Evolutionary conservation across 2,329 filamentous ascomycete species (phyloP).

Genomic region (Venturia aucupariae): DNA sequence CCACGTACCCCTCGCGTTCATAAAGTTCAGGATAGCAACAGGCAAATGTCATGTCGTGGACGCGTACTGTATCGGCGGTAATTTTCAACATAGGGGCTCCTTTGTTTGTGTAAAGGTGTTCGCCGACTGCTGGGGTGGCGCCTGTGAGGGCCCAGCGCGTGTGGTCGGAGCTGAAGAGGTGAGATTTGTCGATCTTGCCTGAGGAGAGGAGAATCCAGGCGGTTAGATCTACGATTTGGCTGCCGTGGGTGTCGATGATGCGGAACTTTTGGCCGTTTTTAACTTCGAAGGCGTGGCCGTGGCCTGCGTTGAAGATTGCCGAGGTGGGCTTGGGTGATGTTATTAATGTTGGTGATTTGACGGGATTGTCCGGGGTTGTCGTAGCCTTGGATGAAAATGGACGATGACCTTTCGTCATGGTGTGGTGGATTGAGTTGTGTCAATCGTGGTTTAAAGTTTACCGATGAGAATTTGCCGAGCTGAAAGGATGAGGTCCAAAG

Average conservation of each 20-base stretch:
- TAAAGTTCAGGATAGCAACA: constrained; percentile 32
- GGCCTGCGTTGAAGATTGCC: background rate
- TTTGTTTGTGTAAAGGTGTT: constrained; percentile 29
- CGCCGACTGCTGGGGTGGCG: constrained; percentile 27
- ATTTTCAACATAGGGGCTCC: constrained; percentile 29
- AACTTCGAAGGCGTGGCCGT: constrained; percentile 26
- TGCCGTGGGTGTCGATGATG: constrained; percentile 31
- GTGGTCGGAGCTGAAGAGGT: constrained; percentile 27
- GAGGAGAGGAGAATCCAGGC: constrained; percentile 24
- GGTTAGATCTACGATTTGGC: constrained; percentile 33
- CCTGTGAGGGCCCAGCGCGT: constrained; percentile 30
- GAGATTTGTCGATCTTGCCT: constrained; percentile 9
- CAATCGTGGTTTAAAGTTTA: background rate
- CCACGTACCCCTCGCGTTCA: constrained; percentile 22
- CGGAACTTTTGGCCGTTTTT: constrained; percentile 29
- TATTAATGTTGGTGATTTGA: background rate
- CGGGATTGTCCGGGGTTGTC: background rate
- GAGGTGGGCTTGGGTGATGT: background rate
- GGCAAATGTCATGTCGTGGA: constrained; percentile 35
- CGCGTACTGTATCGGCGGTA: constrained; percentile 29
- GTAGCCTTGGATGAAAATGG: background rate
- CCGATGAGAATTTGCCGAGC: no score
- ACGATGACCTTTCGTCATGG: background rate
- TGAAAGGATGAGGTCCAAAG: no score
- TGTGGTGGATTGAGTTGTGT: background rate